Percentiles rank a stretch among this genome's conserved stretches.
These are phyloP conservation scores for Scytalidium lignicola DNA, from an alignment of 2,329 filamentous ascomycete species.

Conservation along the genomic window DNA sequence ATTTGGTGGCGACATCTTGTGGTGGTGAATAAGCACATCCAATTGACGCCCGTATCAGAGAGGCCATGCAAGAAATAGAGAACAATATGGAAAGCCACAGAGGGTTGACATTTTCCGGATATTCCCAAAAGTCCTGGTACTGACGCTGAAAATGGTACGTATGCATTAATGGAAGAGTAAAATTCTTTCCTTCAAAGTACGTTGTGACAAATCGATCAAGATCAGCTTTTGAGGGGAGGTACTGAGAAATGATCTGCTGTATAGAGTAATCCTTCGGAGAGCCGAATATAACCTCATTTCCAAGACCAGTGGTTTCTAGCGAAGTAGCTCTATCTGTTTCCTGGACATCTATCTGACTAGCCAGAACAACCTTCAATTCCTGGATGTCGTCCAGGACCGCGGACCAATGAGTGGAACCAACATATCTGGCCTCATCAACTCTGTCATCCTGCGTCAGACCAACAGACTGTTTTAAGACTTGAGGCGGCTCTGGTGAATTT, in stretches of 20 bases:
- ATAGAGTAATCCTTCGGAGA: constrained; percentile 6
- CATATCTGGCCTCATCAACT: constrained; percentile 2
- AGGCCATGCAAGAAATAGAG: constrained; percentile 15
- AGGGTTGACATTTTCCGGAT: constrained; percentile 8
- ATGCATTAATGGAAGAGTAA: constrained; percentile 17
- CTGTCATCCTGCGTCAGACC: not conserved
- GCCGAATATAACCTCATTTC: constrained; percentile 13
- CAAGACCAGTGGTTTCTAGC: not conserved
- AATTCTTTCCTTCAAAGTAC: constrained; percentile 14
- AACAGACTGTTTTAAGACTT: not conserved
- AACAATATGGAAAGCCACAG: constrained; percentile 22
- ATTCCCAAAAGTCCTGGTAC: constrained; percentile 17
- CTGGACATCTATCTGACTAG: not conserved
- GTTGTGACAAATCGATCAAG: constrained; percentile 14
- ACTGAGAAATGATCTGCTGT: constrained; percentile 10
- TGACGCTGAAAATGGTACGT: constrained; percentile 16
- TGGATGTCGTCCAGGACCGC: constrained; percentile 19
- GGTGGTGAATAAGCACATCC: not conserved
- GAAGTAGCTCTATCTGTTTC: not conserved
- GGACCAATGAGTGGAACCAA: constrained; percentile 19
- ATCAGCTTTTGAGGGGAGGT: constrained; percentile 14
- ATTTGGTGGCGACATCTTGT: not conserved
- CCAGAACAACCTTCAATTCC: constrained; percentile 10
- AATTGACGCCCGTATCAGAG: constrained; percentile 3
- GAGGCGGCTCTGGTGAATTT: constrained; percentile 10